Evolutionary conservation across 2,329 filamentous ascomycete species (phyloP).

Genomic region (Plectosphaerella plurivora): DNA sequence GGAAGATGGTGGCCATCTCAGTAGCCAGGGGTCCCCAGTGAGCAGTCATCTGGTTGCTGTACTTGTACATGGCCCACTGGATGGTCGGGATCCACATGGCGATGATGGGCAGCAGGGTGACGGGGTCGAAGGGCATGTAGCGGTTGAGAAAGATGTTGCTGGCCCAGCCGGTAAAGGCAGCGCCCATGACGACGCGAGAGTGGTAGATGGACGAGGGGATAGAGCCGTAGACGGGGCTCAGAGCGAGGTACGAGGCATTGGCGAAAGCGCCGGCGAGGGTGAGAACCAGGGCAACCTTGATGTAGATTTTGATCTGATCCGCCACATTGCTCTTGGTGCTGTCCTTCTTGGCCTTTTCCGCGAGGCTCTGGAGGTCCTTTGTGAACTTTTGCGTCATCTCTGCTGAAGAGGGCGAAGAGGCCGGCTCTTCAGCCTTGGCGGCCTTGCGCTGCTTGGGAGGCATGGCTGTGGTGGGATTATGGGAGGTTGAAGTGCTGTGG

Average conservation of each 20-base stretch:
- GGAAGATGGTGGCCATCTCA: constrained; percentile 69
- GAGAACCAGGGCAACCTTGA: constrained; percentile 39
- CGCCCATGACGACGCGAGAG: constrained; percentile 57
- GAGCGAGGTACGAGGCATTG: constrained; percentile 66
- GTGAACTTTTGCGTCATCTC: constrained; percentile 50
- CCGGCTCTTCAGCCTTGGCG: constrained; percentile 1
- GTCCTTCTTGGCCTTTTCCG: constrained; percentile 34
- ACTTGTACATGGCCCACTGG: constrained; percentile 66
- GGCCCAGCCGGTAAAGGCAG: constrained; percentile 69
- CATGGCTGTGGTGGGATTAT: no score
- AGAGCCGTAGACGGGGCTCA: constrained; percentile 85
- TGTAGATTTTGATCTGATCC: constrained; percentile 29
- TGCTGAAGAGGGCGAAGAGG: constrained; percentile 21
- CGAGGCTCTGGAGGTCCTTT: constrained; percentile 47
- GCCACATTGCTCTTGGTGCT: constrained; percentile 21
- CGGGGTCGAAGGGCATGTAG: constrained; percentile 42
- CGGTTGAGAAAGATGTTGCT: constrained; percentile 54
- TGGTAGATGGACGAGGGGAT: constrained; percentile 75
- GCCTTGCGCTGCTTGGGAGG: constrained; percentile 7
- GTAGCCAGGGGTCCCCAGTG: constrained; percentile 70
- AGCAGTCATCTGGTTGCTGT: constrained; percentile 63
- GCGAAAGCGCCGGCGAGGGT: constrained; percentile 59
- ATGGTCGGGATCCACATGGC: constrained; percentile 70
- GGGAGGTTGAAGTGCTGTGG: constrained; percentile 2
- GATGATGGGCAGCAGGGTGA: constrained; percentile 62